Evolutionary conservation across 768 basidiomycete genomes (phyloP).

Genomic region (Exidia glandulosa): DNA sequence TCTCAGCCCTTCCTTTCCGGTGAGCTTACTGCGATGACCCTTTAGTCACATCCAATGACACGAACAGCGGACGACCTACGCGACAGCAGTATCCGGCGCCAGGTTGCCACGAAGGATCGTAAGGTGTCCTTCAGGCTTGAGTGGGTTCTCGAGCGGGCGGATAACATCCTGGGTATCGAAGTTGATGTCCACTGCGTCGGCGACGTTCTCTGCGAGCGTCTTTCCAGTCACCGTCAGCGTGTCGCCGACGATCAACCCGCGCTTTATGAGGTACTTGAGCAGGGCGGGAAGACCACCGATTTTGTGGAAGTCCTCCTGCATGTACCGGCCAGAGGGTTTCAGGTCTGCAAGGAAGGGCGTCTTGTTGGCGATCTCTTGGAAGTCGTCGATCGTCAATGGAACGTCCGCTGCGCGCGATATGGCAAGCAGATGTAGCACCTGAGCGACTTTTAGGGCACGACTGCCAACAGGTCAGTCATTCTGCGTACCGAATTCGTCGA

Average conservation of each 20-base stretch:
- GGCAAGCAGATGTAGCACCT: constrained; percentile 68
- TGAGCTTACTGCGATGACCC: constrained; percentile 44
- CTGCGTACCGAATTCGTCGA: constrained; percentile 72
- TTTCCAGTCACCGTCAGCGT: constrained; percentile 87
- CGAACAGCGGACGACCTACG: constrained; percentile 15
- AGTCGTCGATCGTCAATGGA: constrained; percentile 72
- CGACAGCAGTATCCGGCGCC: constrained; percentile 77
- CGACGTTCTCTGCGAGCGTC: constrained; percentile 79
- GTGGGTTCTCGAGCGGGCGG: constrained; percentile 57
- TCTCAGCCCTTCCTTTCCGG: constrained; percentile 78
- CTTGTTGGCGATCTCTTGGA: constrained; percentile 66
- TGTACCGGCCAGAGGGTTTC: constrained; percentile 76
- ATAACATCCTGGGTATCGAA: constrained; percentile 73
- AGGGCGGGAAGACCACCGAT: constrained; percentile 79
- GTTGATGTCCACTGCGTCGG: constrained; percentile 53
- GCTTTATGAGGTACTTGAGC: constrained; percentile 70
- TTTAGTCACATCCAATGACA: neutral
- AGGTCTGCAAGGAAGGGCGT: constrained; percentile 82
- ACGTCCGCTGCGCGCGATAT: constrained; percentile 75
- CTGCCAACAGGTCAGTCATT: neutral
- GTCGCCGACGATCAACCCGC: constrained; percentile 68
- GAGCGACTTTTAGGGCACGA: neutral
- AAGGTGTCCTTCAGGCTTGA: constrained; percentile 81
- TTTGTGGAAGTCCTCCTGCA: constrained; percentile 84
- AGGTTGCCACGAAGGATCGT: constrained; percentile 84